Base-by-base conservation (phyloP, 2,329 filamentous ascomycete species). In the Fusarium cicatricum region DNA sequence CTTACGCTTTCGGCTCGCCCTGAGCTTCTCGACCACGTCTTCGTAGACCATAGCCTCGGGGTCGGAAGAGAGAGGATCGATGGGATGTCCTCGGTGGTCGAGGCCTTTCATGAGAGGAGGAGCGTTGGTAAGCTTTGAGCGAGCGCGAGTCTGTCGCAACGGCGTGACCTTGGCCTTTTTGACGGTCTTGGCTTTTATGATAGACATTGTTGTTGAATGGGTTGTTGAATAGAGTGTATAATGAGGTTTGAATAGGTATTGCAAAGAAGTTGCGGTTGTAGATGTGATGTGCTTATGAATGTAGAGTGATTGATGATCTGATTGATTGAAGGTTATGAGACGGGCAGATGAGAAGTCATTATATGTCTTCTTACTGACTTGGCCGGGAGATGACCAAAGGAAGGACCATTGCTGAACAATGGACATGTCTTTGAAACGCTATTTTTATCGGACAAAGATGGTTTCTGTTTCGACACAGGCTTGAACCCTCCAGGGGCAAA, bases 101-200 rank as follows among this genome's bases (percentile, higher is more conserved):
- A 71, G 60, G 6, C 66, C 64, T 11, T 23, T 32, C 69, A 71
- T 67, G 9, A 70, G 54, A 1, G 55, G 59, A 29, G 68, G 55
- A 26, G 67, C 58, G 36, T 58, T 41, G 2, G 21, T 31, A n/a
- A 70, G 60, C 17, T 29, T 47, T 3, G 69, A 62, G 19, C 69
- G 65, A 33, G 49, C 43, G 14, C 67, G 64, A 12, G 67, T 70
- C 12, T 55, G 50, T 15, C 65, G 52, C 15, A 63, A n/a, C n/a
- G 58, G 19, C 2, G 11, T 57, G 33, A 15, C 15, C 42, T 29
- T 23, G 34, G 28, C 15, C 11, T 41, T 34, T 5, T 15, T 16
- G 12, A 14, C 26, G 11, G 26, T 26, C 16, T 42, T 34, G 29
- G 60, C 14, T 19, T 29, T 33, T 12, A 15, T 11, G 14, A 12